Evolutionary conservation across 2,329 filamentous ascomycete species (phyloP), one percentile per base, ranked within the genome.

Genomic region (Penicillium sp.): DNA sequence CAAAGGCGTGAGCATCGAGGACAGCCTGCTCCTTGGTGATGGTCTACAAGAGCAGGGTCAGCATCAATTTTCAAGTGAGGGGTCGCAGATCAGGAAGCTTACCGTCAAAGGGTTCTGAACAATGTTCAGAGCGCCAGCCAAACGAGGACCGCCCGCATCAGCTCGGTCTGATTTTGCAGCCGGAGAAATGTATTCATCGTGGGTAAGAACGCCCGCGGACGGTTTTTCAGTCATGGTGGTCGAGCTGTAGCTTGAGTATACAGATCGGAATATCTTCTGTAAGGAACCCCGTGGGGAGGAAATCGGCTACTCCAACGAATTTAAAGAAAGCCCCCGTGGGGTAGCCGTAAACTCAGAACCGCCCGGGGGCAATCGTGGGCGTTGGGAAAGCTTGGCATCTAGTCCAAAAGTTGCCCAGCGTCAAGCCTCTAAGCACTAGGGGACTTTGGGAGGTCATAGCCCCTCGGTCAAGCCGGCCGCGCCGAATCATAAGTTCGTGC

Each of bases 31-130:
- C 65, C 20, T 56, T 57, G 13, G 71, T 64, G 28, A 44, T 46
- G 35, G 69, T 68, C 71, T 75, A 45, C 48, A 6, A 20, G 10
- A 16, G 27, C 4, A 24, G 1, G 2, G 44, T 58, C 16, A 57
- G 53, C 14, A 16, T 33, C 9, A 10, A 28, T 41, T 14, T 25
- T 24, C 24, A 18, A 24, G 14, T 5, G 20, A 10, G 22, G n/a
- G 11, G 8, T 22, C 18, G 8, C 18, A n/a, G n/a, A 53, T 45
- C 22, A 16, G 3, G 20, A 35, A 46, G 48, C 69, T 64, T 55
- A 77, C 76, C 65, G 68, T 72, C 46, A 78, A 58, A 25, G 76
- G 76, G 48, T 78, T 78, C 61, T 75, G 64, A 51, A 79, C 71
- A 45, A 79, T 69, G 59, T 79, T 79, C 50, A 77, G 55, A 5